These are phyloP conservation scores for Ogataea paradorogensis DNA, from an alignment of 805 yeast genomes.

Conservation along the genomic window DNA sequence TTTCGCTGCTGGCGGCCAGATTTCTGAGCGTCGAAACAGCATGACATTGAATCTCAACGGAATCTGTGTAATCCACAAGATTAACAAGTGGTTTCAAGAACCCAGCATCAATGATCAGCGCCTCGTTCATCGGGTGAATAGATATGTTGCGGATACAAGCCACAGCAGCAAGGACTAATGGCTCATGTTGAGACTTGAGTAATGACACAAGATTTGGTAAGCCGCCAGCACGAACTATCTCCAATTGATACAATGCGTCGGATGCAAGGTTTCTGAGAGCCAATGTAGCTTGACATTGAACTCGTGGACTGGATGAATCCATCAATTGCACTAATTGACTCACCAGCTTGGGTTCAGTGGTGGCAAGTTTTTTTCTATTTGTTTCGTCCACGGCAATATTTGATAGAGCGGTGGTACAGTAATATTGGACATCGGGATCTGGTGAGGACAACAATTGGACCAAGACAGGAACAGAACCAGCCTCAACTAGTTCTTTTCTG, in stretches of 20 bases:
- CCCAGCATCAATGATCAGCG: conserved; percentile 94
- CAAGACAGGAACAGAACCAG: conserved; percentile 96
- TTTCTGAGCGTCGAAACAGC: conserved; percentile 95
- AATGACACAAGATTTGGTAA: conserved; percentile 89
- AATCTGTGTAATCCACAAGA: conserved; percentile 77
- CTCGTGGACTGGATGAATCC: conserved; percentile 92
- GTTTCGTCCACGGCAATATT: conserved; percentile 96
- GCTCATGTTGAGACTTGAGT: conserved; percentile 85
- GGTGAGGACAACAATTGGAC: conserved; percentile 80
- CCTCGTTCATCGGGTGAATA: conserved; percentile 94
- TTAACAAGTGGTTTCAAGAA: conserved; percentile 88
- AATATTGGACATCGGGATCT: conserved; percentile 97
- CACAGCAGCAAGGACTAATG: conserved; percentile 91
- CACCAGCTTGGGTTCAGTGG: conserved; percentile 90
- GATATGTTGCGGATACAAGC: conserved; percentile 98
- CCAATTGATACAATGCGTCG: conserved; percentile 93
- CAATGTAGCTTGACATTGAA: conserved; percentile 97
- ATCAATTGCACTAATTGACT: conserved; percentile 82
- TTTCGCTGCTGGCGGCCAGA: conserved; percentile 92
- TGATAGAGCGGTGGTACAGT: conserved; percentile 95
- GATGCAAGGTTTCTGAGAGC: conserved; percentile 95
- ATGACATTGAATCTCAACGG: conserved; percentile 97
- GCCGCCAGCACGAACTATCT: conserved; percentile 94
- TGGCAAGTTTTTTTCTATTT: conserved; percentile 82
- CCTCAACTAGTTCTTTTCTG: conserved; percentile 92